Evolutionary conservation across 768 basidiomycete genomes (phyloP).

Genomic region (Suillus cothurnatus): DNA sequence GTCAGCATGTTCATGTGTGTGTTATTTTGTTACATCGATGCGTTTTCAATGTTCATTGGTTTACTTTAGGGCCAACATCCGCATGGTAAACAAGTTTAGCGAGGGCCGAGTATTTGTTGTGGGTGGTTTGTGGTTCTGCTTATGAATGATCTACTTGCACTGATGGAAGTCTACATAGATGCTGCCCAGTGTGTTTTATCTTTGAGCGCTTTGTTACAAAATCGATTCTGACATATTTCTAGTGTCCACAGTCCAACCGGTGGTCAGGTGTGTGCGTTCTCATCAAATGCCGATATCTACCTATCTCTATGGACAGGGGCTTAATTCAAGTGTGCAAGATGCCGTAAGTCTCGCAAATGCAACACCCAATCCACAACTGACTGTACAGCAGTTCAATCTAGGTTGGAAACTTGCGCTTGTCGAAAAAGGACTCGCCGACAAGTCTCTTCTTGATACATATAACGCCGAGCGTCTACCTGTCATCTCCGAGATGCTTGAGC

Average conservation of each 20-base stretch:
- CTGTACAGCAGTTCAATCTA: constrained; percentile 19
- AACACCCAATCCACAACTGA: background rate
- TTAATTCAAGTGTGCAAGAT: constrained; percentile 43
- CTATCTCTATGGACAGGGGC: constrained; percentile 28
- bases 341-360: constrained; percentile 28
- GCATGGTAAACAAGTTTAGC: background rate
- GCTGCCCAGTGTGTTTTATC: background rate
- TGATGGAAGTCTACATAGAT: background rate
- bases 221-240: background rate
- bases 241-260: constrained; percentile 1
- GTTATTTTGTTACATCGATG: background rate
- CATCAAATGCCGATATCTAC: background rate
- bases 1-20: constrained; percentile 32
- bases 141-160: background rate
- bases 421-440: constrained; percentile 22
- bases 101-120: background rate
- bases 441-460: constrained; percentile 27
- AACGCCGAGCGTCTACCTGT: constrained; percentile 30
- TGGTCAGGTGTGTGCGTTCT: background rate
- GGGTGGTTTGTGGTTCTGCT: constrained; percentile 3
- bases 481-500: constrained; percentile 30
- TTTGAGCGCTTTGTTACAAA: background rate
- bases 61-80: background rate
- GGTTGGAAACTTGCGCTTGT: constrained; percentile 31
- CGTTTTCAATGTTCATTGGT: background rate